Conservation (phyloP, 2,329 filamentous ascomycete species). For the Pseudogymnoascus sp. region DNA sequence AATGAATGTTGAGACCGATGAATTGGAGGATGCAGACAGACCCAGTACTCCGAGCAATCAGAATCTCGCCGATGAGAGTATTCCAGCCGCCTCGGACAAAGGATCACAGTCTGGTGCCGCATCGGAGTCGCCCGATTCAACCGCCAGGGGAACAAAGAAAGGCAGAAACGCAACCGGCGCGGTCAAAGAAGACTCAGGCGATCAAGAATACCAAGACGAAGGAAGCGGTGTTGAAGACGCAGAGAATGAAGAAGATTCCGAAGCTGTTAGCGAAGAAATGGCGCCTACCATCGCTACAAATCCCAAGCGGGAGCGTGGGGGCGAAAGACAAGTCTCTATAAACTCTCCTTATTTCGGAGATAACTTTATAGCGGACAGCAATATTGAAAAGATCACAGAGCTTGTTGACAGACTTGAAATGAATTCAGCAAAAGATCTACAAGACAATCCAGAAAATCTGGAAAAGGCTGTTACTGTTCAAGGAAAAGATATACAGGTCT, state of each 20-base stretch:
- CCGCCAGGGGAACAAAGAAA: neutral
- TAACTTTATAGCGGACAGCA: neutral
- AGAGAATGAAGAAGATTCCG: neutral
- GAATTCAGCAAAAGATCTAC: neutral
- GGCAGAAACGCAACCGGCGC: neutral
- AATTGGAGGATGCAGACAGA: neutral
- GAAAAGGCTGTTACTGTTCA: neutral
- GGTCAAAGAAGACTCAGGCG: neutral
- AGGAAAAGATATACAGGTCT: neutral
- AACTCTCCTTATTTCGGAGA: neutral
- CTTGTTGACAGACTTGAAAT: neutral
- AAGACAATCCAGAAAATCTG: neutral
- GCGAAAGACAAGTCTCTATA: neutral
- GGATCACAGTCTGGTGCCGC: neutral
- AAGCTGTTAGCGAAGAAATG: neutral
- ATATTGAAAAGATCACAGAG: neutral
- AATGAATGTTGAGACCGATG: neutral
- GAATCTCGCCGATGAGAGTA: neutral
- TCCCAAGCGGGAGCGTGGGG: neutral
- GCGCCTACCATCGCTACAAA: neutral
- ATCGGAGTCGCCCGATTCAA: neutral
- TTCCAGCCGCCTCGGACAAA: neutral
- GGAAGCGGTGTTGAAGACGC: slow-evolving; percentile 2
- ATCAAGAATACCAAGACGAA: slow-evolving; percentile 1
- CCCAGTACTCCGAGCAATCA: neutral